phyloP scores from a whole-genome alignment of 2,329 filamentous ascomycete species.

The Parastagonospora nodorum region DNA sequence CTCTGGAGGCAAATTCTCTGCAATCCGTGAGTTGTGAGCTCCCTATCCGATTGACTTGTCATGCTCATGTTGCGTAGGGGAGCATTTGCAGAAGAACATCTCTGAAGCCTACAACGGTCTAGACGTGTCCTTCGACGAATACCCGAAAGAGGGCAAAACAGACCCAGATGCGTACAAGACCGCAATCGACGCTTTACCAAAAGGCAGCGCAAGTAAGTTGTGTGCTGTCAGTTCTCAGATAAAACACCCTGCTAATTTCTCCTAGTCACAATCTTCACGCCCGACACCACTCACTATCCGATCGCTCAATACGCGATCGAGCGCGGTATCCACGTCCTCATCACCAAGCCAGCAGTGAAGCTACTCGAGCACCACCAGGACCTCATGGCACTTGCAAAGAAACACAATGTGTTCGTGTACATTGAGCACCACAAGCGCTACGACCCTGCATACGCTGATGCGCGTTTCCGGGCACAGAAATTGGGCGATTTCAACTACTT shows the following conservation, averaged over 20 bases:
- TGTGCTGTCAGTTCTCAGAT: not conserved
- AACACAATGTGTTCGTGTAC: slow-evolving; percentile 84
- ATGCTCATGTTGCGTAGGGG: slow-evolving; percentile 57
- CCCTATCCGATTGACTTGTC: not conserved
- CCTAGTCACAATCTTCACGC: slow-evolving; percentile 85
- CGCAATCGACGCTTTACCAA: slow-evolving; percentile 80
- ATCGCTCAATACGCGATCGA: slow-evolving; percentile 93
- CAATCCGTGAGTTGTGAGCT: slow-evolving; percentile 69
- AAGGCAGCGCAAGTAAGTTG: slow-evolving; percentile 71
- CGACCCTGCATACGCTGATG: slow-evolving; percentile 91
- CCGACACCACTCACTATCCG: slow-evolving; percentile 88
- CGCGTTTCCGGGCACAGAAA: slow-evolving; percentile 73
- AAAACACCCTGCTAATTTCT: not conserved
- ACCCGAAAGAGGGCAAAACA: slow-evolving; percentile 71
- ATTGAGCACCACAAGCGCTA: slow-evolving; percentile 97
- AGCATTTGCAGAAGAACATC: slow-evolving; percentile 88
- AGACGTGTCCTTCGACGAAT: slow-evolving; percentile 85
- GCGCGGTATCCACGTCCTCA: slow-evolving; percentile 83
- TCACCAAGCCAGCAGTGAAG: slow-evolving; percentile 94
- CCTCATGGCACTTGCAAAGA: slow-evolving; percentile 72
- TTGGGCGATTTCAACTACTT: slow-evolving; percentile 98
- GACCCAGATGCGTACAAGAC: slow-evolving; percentile 85
- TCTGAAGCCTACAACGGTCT: slow-evolving; percentile 84
- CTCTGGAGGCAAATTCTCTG: slow-evolving; percentile 86
- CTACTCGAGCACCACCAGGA: slow-evolving; percentile 77